Evolutionary conservation across 2,329 filamentous ascomycete species (phyloP), one percentile per base, ranked within the genome.

Genomic region (Nigrograna mackinnonii): DNA sequence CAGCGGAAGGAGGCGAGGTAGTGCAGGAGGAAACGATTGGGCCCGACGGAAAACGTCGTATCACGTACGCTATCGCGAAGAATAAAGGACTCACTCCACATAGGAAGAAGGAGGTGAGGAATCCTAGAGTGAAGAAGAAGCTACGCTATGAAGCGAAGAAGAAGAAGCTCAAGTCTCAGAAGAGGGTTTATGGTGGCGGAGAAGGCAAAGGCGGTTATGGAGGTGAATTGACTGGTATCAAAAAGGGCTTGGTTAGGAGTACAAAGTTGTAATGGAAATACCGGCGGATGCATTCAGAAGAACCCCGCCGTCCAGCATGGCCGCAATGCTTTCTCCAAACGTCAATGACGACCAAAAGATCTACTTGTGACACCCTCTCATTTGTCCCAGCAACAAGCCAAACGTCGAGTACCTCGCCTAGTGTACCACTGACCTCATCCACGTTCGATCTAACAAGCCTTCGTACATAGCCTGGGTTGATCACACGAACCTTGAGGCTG

Each of bases 121-220:
- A 99, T 74, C 91, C 94, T 24, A 80, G 94, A 68, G 92, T 97
- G 53, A 99, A 97, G 86, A 97, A 96, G 86, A 84, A 90, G 72
- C 90, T 90, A 83, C 91, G 90, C 83, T 99, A 84, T 69, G 91
- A 95, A 66, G 87, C 91, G 70, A 96, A 95, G 80, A 87, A 92
- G 82, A 97, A 96, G 88, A 96, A 97, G 79, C 73, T 97, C 64
- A 84, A 83, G 60, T 92, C 87, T 65, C 89, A 91, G 76, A 89
- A 87, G 75, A 82, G 88, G 6, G 78, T 89, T 12, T 97, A 91
- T 75, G 89, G 91, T 71, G 89, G 89, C 54, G 88, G 89, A 48
- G 85, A 95, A 73, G 84, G 88, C 56, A 83, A 82, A 62, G 87
- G 90, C 61, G 87, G 91, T 40, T 99, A 99, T 75, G 83, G 83